A percentile compares a stretch with the other conserved stretches of the same genome.
phyloP scores from a whole-genome alignment of 768 basidiomycete genomes.

The Phaffia tasmanica region DNA sequence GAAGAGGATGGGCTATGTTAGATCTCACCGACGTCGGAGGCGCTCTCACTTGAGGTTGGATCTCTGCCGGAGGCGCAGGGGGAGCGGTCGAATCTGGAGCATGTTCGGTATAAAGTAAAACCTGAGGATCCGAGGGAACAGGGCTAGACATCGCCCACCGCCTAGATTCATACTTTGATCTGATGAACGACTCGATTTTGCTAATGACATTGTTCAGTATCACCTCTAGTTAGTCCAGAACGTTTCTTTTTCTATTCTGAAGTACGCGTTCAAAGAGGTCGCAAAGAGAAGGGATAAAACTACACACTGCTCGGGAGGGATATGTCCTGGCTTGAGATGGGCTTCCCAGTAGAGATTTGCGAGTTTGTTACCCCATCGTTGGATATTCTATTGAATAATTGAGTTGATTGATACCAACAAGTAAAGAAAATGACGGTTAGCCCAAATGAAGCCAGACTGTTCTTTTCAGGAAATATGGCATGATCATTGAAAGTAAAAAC shows the following conservation, averaged over 20 bases:
- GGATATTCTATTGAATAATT: constrained; percentile 43
- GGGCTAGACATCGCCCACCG: constrained; percentile 92
- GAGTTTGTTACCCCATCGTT: constrained; percentile 86
- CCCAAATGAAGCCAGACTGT: neutral
- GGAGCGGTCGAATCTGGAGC: constrained; percentile 29
- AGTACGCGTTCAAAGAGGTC: neutral
- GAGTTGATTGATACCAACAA: neutral
- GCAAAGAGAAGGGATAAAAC: constrained; percentile 5
- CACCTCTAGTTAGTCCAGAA: neutral
- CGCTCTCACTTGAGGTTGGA: constrained; percentile 29
- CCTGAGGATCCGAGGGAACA: constrained; percentile 65
- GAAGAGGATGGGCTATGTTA: constrained; percentile 34
- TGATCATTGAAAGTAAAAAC: neutral
- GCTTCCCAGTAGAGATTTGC: constrained; percentile 98
- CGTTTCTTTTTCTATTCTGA: neutral
- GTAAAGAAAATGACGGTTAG: neutral
- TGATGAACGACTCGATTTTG: constrained; percentile 95
- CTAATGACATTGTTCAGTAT: constrained; percentile 41
- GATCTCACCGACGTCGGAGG: neutral
- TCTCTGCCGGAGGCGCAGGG: constrained; percentile 33
- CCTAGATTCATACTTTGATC: constrained; percentile 87
- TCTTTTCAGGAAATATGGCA: neutral
- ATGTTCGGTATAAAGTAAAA: constrained; percentile 38
- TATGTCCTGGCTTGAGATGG: constrained; percentile 78
- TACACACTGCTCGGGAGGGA: constrained; percentile 87